These are phyloP conservation scores for Clavulina sp. DNA, from an alignment of 768 basidiomycete species.

Conservation along the genomic window DNA sequence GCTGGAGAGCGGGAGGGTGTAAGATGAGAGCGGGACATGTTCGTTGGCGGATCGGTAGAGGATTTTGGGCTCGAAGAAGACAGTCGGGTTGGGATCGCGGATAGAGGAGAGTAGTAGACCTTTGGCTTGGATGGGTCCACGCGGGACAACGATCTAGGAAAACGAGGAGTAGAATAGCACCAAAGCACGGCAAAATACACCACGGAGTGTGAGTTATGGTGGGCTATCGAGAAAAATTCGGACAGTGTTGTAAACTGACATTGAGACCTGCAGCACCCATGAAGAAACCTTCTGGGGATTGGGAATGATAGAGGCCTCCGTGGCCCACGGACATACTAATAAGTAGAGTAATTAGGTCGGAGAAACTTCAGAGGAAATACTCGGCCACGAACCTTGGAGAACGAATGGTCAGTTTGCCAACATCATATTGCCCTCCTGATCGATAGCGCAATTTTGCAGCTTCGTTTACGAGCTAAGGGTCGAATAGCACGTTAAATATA, in stretches of 20 bases:
- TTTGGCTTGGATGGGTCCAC: constrained; percentile 91
- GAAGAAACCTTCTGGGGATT: constrained; percentile 91
- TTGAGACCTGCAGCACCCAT: constrained; percentile 81
- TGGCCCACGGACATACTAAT: constrained; percentile 76
- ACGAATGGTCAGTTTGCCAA: constrained; percentile 25
- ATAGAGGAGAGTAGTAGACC: constrained; percentile 74
- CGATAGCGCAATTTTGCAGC: constrained; percentile 87
- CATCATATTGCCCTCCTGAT: constrained; percentile 66
- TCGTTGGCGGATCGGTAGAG: constrained; percentile 86
- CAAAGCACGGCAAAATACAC: not conserved
- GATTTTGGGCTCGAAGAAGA: constrained; percentile 92
- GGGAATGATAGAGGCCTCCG: constrained; percentile 85
- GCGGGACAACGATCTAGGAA: constrained; percentile 61
- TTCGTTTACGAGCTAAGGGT: constrained; percentile 72
- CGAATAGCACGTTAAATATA: not conserved
- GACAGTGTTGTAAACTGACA: constrained; percentile 23
- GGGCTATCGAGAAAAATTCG: not conserved
- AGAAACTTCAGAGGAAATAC: not conserved
- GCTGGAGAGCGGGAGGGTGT: constrained; percentile 58
- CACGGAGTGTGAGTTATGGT: not conserved
- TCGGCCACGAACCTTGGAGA: constrained; percentile 9
- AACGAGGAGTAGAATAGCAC: not conserved
- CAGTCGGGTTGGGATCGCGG: constrained; percentile 81
- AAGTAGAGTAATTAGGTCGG: not conserved
- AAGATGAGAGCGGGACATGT: constrained; percentile 84